Percentiles rank a stretch among this genome's conserved stretches.
Evolutionary conservation across 2,329 filamentous ascomycete species (phyloP).

Genomic region (Aspergillus novoparasiticus): DNA sequence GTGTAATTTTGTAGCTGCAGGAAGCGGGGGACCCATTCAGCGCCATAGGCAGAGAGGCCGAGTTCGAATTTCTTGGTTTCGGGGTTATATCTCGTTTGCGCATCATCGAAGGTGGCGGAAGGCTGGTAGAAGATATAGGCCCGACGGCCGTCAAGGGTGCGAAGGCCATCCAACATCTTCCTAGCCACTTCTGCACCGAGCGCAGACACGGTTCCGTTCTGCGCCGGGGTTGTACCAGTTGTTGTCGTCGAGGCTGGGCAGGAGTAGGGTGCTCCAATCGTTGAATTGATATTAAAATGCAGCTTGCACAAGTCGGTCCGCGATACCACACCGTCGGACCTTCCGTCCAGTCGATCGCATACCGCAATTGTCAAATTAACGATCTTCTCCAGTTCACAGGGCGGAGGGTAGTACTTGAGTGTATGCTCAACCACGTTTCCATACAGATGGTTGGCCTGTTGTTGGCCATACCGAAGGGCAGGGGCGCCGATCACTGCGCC

Average conservation of each 20-base stretch:
- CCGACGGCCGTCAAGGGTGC: slow-evolving; percentile 41
- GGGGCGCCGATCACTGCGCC: slow-evolving; percentile 51
- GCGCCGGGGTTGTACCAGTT: slow-evolving; percentile 27
- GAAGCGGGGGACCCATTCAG: slow-evolving; percentile 40
- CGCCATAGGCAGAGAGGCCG: slow-evolving; percentile 36
- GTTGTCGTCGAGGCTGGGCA: slow-evolving; percentile 35
- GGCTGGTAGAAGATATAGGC: slow-evolving; percentile 43
- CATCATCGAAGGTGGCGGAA: slow-evolving; percentile 29
- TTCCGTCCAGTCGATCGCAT: slow-evolving; percentile 60
- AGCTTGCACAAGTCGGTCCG: slow-evolving; percentile 52
- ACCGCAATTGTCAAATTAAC: slow-evolving; percentile 58
- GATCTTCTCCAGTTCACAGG: slow-evolving; percentile 36
- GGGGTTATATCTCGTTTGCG: slow-evolving; percentile 27
- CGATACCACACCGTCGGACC: slow-evolving; percentile 56
- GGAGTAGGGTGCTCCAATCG: slow-evolving; percentile 51
- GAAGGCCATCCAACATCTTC: slow-evolving; percentile 42
- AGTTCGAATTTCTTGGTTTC: slow-evolving; percentile 31
- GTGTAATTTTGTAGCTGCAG: slow-evolving; percentile 37
- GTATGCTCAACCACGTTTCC: slow-evolving; percentile 43
- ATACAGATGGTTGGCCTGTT: slow-evolving; percentile 48
- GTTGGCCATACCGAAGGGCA: slow-evolving; percentile 48
- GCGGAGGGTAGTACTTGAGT: slow-evolving; percentile 45
- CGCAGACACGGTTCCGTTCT: slow-evolving; percentile 31
- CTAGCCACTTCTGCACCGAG: slow-evolving; percentile 35
- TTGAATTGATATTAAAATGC: slow-evolving; percentile 49